Base-by-base conservation (phyloP, 2,329 filamentous ascomycete genomes). In the Mollisiaceae sp. region DNA sequence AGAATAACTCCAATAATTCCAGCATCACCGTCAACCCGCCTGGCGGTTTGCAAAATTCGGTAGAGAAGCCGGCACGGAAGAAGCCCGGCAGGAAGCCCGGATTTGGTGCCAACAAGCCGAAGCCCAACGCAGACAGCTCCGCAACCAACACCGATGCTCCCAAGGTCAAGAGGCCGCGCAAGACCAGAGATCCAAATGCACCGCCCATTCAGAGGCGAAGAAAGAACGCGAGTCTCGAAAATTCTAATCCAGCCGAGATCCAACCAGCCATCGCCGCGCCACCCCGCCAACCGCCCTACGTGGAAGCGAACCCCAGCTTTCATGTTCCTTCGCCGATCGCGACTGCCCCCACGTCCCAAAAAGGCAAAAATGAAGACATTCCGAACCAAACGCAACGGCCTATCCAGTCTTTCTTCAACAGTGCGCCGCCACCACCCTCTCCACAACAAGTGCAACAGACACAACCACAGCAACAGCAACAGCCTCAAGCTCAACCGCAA, bases 31-130 rank as follows among this genome's bases (percentile, higher is more conserved):
- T 72, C 62, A 71, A 66, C 59, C 58, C 63, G 22, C 59, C 71
- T 57, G 65, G 57, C 60, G 69, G 36, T 41, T 58, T 55, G 50
- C 45, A 45, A 47, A 38, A 60, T n/a, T 56, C 69, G 55, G 68
- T 63, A 58, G 67, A 69, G 61, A 69, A 71, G 67, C 70, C 67
- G 39, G 52, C 70, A 20, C 79, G 86, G 4, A 88, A 88, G 78
- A 90, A 89, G 78, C 86, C 87, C 22, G 87, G 86, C 24, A 83
- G 87, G 59, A 90, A 90, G 74, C 86, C 87, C 73, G 90, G 83
- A 74, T 54, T 54, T 54, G 85, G 80, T 66, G 73, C 64, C 75
- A 75, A 78, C 18, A 66, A 81, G 82, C 22, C 77, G 65, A 66
- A 57, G 54, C 65, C 38, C 41, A 66, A 76, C 78, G 64, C 81